Conservation (phyloP, 2,329 filamentous ascomycete species). For the Hymenoscyphus albidus region DNA sequence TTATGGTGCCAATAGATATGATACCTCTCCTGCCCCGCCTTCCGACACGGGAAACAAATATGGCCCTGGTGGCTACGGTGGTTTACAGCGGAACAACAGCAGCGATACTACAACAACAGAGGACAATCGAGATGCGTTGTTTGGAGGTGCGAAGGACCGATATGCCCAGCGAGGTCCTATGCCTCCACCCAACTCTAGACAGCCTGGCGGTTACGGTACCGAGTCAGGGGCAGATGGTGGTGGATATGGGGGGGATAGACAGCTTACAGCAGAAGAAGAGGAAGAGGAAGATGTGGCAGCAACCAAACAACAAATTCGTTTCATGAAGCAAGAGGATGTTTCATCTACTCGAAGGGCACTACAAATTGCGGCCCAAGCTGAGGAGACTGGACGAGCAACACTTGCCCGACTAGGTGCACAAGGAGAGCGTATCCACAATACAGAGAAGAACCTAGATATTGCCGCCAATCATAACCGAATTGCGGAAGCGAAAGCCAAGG, state of each 20-base stretch:
- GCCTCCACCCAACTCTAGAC: slow-evolving; percentile 25
- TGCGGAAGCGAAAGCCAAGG: slow-evolving; percentile 74
- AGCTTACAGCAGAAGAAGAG: slow-evolving; percentile 74
- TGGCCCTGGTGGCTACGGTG: slow-evolving; percentile 58
- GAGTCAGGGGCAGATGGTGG: slow-evolving; percentile 38
- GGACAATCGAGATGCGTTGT: slow-evolving; percentile 59
- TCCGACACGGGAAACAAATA: slow-evolving; percentile 36
- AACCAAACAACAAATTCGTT: slow-evolving; percentile 69
- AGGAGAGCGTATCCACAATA: slow-evolving; percentile 76
- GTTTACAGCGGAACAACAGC: slow-evolving; percentile 47
- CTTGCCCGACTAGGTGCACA: slow-evolving; percentile 72
- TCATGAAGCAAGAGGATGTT: slow-evolving; percentile 74
- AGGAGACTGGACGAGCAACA: slow-evolving; percentile 68
- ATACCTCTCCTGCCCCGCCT: slow-evolving; percentile 36
- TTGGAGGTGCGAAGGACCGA: slow-evolving; percentile 41
- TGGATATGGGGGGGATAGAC: slow-evolving; percentile 64
- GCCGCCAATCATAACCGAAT: slow-evolving; percentile 71
- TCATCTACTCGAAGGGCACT: slow-evolving; percentile 67
- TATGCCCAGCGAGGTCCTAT: slow-evolving; percentile 28
- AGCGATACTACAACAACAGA: slow-evolving; percentile 42
- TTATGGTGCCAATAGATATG: slow-evolving; percentile 53
- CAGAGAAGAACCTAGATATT: slow-evolving; percentile 77
- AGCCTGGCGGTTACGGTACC: slow-evolving; percentile 29
- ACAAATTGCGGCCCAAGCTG: slow-evolving; percentile 62
- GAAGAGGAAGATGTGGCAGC: slow-evolving; percentile 70